These are phyloP conservation scores for Populus nigra DNA, from an alignment of 345 rosid genomes.

Conservation along the genomic window DNA sequence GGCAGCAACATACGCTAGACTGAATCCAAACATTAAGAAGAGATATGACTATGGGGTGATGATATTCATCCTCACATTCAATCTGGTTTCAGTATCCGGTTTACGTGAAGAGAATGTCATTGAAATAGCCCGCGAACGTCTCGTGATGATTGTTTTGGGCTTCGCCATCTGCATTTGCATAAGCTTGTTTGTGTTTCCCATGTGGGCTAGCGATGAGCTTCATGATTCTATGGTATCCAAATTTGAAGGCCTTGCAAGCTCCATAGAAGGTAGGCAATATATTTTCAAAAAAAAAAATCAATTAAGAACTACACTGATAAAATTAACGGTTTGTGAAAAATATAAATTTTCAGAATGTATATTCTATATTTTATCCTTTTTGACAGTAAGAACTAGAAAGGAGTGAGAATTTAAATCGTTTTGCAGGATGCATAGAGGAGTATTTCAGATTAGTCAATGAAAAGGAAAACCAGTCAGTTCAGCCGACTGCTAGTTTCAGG, in stretches of 20 bases:
- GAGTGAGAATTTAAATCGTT: neutral
- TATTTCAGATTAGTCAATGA: slow-evolving; percentile 29
- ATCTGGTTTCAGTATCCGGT: slow-evolving; percentile 68
- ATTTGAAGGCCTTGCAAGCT: slow-evolving; percentile 52
- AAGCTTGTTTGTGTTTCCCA: slow-evolving; percentile 62
- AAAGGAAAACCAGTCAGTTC: slow-evolving; percentile 24
- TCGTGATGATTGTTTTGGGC: slow-evolving; percentile 65
- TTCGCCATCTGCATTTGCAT: slow-evolving; percentile 53
- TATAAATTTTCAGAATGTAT: neutral
- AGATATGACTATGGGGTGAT: slow-evolving; percentile 66
- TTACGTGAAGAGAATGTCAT: slow-evolving; percentile 48
- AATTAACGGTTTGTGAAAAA: neutral
- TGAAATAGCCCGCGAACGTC: slow-evolving; percentile 58
- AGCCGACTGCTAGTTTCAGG: slow-evolving; percentile 17
- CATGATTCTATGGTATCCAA: slow-evolving; percentile 55
- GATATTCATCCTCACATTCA: slow-evolving; percentile 84
- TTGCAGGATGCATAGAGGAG: slow-evolving; percentile 44
- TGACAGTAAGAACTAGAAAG: neutral
- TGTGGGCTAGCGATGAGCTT: slow-evolving; percentile 91
- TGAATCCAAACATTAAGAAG: slow-evolving; percentile 53
- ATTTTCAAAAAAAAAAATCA: no score
- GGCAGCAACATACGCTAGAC: slow-evolving; percentile 62
- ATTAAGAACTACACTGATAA: no score
- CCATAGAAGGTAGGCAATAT: slow-evolving; percentile 56
- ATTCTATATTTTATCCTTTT: neutral